Evolutionary conservation across 768 basidiomycete species (phyloP), one percentile per base, ranked within the genome.

Genomic region (Termitomyces sp.): DNA sequence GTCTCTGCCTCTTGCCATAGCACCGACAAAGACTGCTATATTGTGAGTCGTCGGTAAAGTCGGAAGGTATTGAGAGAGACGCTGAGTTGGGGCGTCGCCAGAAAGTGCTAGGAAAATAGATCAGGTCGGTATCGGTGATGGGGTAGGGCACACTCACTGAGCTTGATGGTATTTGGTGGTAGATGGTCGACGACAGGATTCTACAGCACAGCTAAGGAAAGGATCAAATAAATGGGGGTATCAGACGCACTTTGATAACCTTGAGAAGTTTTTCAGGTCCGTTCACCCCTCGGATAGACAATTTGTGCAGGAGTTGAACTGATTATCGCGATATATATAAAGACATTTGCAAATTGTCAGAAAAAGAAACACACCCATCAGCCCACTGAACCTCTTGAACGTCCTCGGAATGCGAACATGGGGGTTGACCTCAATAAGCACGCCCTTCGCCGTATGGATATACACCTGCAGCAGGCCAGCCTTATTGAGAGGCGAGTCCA

Each of bases 401-500:
- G 97, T 99, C 60, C 97, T 82, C 11, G 97, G 97, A 65, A 99
- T 99, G 55, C 97, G 84, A 11, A 98, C 94, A 72, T 92, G 89
- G 2, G 97, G 97, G 71, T 99, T 98, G 63, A 98, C 94, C 73
- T 99, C 96, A 68, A 99, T 98, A 45, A 99, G 82, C 12, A 94
- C 91, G 39, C 94, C 94, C 65, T 90, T 92, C 17, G 94, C 91
- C 16, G 97, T 98, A 76, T 98, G 95, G 59, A 99, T 95, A 75
- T 96, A 99, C 17, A 99, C 94, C 71, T 98, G 97, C 11, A 98
- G 83, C 27, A 92, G 73, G 10, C 97, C 97, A 8, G 96, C 91
- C 73, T 98, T 98, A 81, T 99, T 99, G 44, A 99, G 75, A 1
- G 97, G 97, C 19, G 96, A 98, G 74, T 99, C 97, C 56, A 99